Base-by-base conservation (phyloP, 805 yeast species). In the Candida gorgasii region DNA sequence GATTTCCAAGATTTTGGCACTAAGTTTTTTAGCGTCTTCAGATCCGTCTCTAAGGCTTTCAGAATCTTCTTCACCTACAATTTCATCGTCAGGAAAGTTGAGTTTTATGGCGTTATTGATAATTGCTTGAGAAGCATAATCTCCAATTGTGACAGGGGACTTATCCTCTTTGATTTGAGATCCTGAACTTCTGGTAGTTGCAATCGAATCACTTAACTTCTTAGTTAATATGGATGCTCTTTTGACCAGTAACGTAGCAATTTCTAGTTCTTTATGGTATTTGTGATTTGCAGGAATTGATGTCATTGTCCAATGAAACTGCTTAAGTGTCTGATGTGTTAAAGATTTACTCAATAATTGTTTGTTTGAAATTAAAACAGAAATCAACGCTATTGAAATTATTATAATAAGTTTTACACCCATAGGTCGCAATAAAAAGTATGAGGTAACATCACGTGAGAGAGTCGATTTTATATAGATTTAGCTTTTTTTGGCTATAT, bases 111-210 rank as follows among this genome's bases (percentile, higher is more conserved):
- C 90, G 44, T 88, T 80, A 63, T 89, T 92, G 44, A 93, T 82
- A 34, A 92, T 79, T 0, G 97, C 96, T 58, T 93, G 99, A 0
- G 97, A 90, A 3, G 96, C 96, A 59, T 86, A 93, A 62, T 93
- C 99, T 13, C 98, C 99, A 43, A 87, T 72, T 1, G 99, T 93
- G 12, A 93, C 99, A 1, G 99, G 99, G 1, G 97, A 88, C 48
- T 82, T 80, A 61, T 92, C 99, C 30, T 78, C 76, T 60, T 93
- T 93, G 46, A 89, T 83, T 43, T 89, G 77, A 36, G 87, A 72
- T 5, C 74, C 74, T 17, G 86, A 48, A 66, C 72, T 45, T 63
- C 62, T 48, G 55, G 76, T 58, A 59, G 67, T 51, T 55, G 72
- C 51, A 69, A 75, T 53, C 61, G 75, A 52, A 75, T 83, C 84